Percentiles rank a stretch among this genome's conserved stretches.
Conservation (phyloP, 805 yeast genomes). For the Blastobotrys chiropterorum region DNA sequence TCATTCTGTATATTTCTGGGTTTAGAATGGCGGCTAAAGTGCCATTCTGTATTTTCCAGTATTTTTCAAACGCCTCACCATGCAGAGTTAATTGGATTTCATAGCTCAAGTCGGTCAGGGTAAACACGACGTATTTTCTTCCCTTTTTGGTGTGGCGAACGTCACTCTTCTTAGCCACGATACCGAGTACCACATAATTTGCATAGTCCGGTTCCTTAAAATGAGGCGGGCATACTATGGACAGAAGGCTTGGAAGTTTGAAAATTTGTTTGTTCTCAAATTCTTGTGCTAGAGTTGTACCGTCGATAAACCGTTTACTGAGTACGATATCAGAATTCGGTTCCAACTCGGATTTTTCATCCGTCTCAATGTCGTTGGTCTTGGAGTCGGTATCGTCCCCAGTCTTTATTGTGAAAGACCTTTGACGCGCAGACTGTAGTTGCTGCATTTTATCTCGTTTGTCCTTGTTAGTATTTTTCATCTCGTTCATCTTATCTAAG, state of each 20-base stretch:
- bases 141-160: constrained; percentile 35
- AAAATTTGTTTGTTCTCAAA: constrained; percentile 49
- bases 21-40: constrained; percentile 69
- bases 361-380: neutral
- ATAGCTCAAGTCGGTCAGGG: constrained; percentile 61
- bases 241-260: constrained; percentile 52
- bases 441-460: neutral
- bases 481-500: neutral
- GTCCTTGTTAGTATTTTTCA: neutral
- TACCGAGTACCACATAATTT: constrained; percentile 78
- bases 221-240: constrained; percentile 62
- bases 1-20: constrained; percentile 47
- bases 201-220: constrained; percentile 62
- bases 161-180: constrained; percentile 52
- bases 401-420: neutral
- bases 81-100: constrained; percentile 57
- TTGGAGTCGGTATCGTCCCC: neutral
- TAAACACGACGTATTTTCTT: constrained; percentile 54
- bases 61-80: constrained; percentile 60
- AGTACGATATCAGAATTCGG: constrained; percentile 40
- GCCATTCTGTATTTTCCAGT: constrained; percentile 70
- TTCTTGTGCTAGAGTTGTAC: constrained; percentile 31
- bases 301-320: constrained; percentile 42
- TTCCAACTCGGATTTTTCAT: constrained; percentile 27
- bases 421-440: neutral